These are phyloP conservation scores for Santalum album DNA, from an alignment of 164 flowering plant genomes.

Conservation along the genomic window DNA sequence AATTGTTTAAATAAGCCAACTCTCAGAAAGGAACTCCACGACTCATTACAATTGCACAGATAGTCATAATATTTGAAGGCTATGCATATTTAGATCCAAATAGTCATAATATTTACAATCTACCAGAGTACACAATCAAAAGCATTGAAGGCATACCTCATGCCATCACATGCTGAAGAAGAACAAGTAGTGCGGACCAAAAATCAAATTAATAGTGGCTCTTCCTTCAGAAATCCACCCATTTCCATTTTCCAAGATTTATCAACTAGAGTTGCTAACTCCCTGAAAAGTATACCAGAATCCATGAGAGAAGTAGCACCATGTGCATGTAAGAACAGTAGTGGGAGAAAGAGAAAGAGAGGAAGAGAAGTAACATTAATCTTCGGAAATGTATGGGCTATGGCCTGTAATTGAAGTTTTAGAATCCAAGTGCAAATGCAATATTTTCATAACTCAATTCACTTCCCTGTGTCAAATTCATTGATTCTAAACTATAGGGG, in stretches of 20 bases:
- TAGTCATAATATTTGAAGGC: too few species aligned
- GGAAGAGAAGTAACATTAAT: neutral
- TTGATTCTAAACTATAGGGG: too few species aligned
- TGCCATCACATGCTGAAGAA: neutral
- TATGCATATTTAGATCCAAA: too few species aligned
- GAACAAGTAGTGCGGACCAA: neutral
- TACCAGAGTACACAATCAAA: too few species aligned
- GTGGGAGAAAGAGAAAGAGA: neutral
- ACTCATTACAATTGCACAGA: too few species aligned
- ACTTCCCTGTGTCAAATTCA: too few species aligned
- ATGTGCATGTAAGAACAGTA: neutral
- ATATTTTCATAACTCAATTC: too few species aligned
- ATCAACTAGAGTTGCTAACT: conserved; percentile 71
- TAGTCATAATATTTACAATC: too few species aligned
- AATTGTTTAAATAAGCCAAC: too few species aligned
- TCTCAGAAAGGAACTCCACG: too few species aligned
- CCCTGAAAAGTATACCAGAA: conserved; percentile 38
- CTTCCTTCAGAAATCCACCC: conserved; percentile 72
- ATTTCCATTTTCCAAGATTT: conserved; percentile 93
- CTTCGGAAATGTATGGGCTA: neutral
- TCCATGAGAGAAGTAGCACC: conserved; percentile 5
- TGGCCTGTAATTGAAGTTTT: too few species aligned
- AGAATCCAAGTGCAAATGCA: too few species aligned
- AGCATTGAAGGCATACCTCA: neutral
- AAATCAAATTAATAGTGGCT: conserved; percentile 36